Conservation (phyloP, 2,329 filamentous ascomycete genomes). For the Bipolaris cookei region DNA sequence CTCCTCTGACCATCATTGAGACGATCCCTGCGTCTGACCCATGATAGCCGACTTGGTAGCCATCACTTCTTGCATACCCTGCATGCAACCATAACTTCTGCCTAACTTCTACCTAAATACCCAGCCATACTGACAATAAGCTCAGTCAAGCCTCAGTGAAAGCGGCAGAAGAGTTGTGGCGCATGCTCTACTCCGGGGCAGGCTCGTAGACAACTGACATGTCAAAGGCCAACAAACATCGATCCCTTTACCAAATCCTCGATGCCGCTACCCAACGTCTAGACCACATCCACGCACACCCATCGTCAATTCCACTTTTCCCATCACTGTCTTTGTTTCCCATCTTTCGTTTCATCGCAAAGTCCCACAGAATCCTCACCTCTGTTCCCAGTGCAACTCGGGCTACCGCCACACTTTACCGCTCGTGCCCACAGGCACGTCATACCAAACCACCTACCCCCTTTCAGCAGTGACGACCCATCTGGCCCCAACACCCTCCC, state of each 20-base stretch:
- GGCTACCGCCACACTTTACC: slow-evolving; percentile 9
- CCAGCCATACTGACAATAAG: background rate
- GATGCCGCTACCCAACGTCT: slow-evolving; percentile 15
- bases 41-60: background rate
- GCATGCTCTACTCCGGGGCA: background rate
- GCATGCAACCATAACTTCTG: background rate
- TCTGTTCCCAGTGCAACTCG: background rate
- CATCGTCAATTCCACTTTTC: background rate
- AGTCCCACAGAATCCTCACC: background rate
- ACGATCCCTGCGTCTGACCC: background rate
- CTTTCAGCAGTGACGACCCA: slow-evolving; percentile 4
- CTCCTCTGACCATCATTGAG: background rate
- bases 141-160: background rate
- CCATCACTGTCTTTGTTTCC: background rate
- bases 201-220: background rate
- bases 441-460: slow-evolving; percentile 26
- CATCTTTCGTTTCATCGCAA: background rate
- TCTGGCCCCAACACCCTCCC: slow-evolving; percentile 9
- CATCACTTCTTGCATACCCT: background rate
- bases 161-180: slow-evolving; percentile 1
- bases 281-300: background rate
- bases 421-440: slow-evolving; percentile 10
- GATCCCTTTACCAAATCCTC: slow-evolving; percentile 9
- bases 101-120: background rate
- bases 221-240: background rate